These are phyloP conservation scores for Luvunga scandens DNA, from an alignment of 345 rosid genomes.

Conservation along the genomic window DNA sequence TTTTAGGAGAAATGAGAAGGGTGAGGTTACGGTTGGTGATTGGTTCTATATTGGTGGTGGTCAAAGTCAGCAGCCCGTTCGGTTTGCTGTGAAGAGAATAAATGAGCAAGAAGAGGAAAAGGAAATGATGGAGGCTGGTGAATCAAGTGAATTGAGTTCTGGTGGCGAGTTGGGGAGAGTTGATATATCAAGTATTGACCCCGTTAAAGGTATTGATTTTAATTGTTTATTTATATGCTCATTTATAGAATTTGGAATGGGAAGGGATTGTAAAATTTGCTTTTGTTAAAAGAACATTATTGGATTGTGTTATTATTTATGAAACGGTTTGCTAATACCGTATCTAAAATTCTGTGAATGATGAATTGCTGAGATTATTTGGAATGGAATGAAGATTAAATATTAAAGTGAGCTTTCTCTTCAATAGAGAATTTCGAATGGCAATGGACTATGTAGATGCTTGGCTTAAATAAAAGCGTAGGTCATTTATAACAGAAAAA, in stretches of 20 bases:
- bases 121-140: slow-evolving; percentile 25
- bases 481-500: background rate
- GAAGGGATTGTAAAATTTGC: background rate
- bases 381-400: background rate
- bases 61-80: slow-evolving; percentile 32
- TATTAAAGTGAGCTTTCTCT: background rate
- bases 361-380: background rate
- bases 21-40: slow-evolving; percentile 50
- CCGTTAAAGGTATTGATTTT: slow-evolving; percentile 55
- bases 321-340: no score
- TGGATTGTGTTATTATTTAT: background rate
- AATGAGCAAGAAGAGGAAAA: slow-evolving; percentile 26
- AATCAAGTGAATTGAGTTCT: slow-evolving; percentile 9
- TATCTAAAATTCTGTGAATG: background rate
- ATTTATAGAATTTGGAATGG: background rate
- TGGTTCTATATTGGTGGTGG: slow-evolving; percentile 52
- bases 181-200: slow-evolving; percentile 45
- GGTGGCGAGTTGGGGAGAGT: slow-evolving; percentile 21
- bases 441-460: background rate
- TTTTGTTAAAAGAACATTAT: background rate
- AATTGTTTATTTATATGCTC: background rate
- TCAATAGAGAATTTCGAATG: background rate
- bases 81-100: slow-evolving; percentile 47
- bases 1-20: slow-evolving; percentile 48
- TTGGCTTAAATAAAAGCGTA: background rate